A percentile compares a stretch with the other conserved stretches of the same genome.
Evolutionary conservation across 352 stramenopile species (phyloP).

Genomic region (Globisporangium lucens): DNA sequence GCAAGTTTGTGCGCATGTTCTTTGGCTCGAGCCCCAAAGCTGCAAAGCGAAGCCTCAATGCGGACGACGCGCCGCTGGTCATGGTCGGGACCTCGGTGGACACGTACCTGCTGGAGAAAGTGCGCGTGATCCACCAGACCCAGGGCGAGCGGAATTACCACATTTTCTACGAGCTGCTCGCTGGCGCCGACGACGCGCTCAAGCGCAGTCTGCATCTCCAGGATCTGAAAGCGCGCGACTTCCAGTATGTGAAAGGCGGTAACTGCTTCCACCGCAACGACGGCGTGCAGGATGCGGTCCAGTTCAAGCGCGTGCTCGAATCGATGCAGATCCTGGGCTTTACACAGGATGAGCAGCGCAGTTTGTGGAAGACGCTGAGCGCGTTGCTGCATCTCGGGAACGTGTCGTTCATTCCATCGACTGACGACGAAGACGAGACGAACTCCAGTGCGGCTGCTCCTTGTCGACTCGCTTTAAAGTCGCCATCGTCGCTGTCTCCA

Average conservation of each 20-base stretch:
- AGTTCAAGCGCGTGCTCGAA: slow-evolving; percentile 59
- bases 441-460: slow-evolving; percentile 34
- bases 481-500: slow-evolving; percentile 33
- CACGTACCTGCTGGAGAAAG: slow-evolving; percentile 94
- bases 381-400: slow-evolving; percentile 86
- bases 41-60: not conserved
- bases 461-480: slow-evolving; percentile 31
- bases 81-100: slow-evolving; percentile 77
- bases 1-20: slow-evolving; percentile 88
- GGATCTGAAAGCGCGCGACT: slow-evolving; percentile 36
- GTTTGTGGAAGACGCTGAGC: slow-evolving; percentile 68
- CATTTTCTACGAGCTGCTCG: slow-evolving; percentile 78
- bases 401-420: slow-evolving; percentile 55
- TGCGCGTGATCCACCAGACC: slow-evolving; percentile 78
- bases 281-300: slow-evolving; percentile 49
- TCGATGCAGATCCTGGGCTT: slow-evolving; percentile 81
- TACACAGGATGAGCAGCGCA: slow-evolving; percentile 45
- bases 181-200: slow-evolving; percentile 42
- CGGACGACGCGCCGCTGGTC: slow-evolving; percentile 23
- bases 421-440: slow-evolving; percentile 47
- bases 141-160: slow-evolving; percentile 79
- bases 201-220: slow-evolving; percentile 42
- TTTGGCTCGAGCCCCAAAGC: slow-evolving; percentile 44
- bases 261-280: slow-evolving; percentile 70
- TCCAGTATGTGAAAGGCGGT: slow-evolving; percentile 67